phyloP scores from a whole-genome alignment of 495 filamentous ascomycete genomes.

The Penicillium alfredii region DNA sequence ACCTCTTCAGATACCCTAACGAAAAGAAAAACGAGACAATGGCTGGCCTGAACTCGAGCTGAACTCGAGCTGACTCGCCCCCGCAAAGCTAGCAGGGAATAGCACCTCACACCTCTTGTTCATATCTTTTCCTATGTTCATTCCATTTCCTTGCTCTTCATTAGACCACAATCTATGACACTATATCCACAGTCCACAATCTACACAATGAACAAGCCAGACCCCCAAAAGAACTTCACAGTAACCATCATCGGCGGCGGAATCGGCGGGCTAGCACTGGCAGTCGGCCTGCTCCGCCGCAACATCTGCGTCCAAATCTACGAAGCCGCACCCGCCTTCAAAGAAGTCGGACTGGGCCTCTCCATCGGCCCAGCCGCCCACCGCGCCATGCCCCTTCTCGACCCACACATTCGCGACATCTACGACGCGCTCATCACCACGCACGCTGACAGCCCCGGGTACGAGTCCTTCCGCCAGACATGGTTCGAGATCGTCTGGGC shows the following conservation, averaged over 20 bases:
- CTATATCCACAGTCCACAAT: not conserved
- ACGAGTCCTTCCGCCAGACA: constrained; percentile 16
- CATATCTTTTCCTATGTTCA: too few species aligned
- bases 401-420: constrained; percentile 33
- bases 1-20: constrained; percentile 22
- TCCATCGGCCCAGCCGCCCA: constrained; percentile 55
- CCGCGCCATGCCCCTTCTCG: constrained; percentile 45
- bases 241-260: constrained; percentile 58
- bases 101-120: not conserved
- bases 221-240: constrained; percentile 22
- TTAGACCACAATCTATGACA: not conserved
- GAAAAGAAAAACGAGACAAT: constrained; percentile 31
- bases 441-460: constrained; percentile 23
- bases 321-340: constrained; percentile 47
- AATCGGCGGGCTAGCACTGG: constrained; percentile 53
- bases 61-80: constrained; percentile 10
- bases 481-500: constrained; percentile 29
- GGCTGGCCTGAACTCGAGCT: constrained; percentile 31
- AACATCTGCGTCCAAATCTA: constrained; percentile 46
- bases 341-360: constrained; percentile 55
- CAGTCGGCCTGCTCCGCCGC: constrained; percentile 49
- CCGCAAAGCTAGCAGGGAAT: constrained; percentile 26
- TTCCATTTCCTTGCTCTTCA: not conserved
- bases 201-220: constrained; percentile 1
- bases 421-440: constrained; percentile 31